Evolutionary conservation across 345 rosid species (phyloP).

Genomic region (Microcos paniculata): DNA sequence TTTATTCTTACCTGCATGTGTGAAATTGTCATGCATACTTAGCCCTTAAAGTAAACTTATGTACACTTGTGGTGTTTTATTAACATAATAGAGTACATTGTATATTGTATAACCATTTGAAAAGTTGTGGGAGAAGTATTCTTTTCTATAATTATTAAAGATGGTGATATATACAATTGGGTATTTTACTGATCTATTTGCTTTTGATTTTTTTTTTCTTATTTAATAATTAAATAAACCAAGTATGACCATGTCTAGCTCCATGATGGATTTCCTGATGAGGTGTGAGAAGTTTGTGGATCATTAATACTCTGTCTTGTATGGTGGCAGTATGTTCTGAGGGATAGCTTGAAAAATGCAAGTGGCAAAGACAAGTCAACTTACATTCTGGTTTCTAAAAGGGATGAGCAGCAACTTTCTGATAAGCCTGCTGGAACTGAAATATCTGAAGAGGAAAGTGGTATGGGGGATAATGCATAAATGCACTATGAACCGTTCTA

Average conservation of each 20-base stretch:
- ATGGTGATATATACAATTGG: not conserved
- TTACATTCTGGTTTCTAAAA: conserved; percentile 38
- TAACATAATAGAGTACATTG: not conserved
- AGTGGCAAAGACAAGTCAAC: conserved; percentile 51
- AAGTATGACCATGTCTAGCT: not conserved
- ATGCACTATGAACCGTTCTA: not conserved
- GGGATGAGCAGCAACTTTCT: conserved; percentile 45
- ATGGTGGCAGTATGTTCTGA: conserved; percentile 54
- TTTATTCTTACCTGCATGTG: not conserved
- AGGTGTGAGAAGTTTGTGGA: not conserved
- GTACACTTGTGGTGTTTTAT: not conserved
- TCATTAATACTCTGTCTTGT: conserved; percentile 14
- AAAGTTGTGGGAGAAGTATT: conserved; percentile 1
- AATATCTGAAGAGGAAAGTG: conserved; percentile 44
- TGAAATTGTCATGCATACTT: not conserved
- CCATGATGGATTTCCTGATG: not conserved
- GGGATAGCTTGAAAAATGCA: conserved; percentile 41
- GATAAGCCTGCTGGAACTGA: conserved; percentile 45
- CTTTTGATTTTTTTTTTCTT: not conserved
- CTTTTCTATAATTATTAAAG: not conserved
- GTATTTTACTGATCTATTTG: not conserved
- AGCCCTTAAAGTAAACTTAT: not conserved
- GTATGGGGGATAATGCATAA: conserved; percentile 30
- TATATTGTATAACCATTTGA: not conserved
- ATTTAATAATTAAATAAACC: not conserved